Evolutionary conservation across 352 stramenopile genomes (phyloP), one percentile per base, ranked within the genome.

Genomic region (Phytophthora kernoviae): DNA sequence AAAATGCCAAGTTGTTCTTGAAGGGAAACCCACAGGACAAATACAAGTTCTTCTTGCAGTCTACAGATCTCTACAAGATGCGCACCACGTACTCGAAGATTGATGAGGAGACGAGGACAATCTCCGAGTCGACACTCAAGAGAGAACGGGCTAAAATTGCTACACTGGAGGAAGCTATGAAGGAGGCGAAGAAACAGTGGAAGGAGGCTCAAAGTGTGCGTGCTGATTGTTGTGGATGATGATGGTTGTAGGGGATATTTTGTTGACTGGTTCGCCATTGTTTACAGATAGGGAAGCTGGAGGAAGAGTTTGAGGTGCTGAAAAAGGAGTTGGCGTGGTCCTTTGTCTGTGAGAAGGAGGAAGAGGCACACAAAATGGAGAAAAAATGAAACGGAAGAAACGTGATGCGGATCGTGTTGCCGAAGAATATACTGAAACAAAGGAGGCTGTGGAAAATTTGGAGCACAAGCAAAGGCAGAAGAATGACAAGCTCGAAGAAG

Each of bases 1-100:
- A 99, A 73, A 98, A 98, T 55, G 94, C 96, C 14, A 99, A 99
- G 71, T 86, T 98, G 52, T 99, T 99, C 66, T 68, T 99, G 20
- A 97, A 96, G 21, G 96, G 96, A 34, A 98, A 96, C 55, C 69
- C 86, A 4, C 73, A 84, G 14, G 95, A 99, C 39, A 99, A 99
- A 65, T 99, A 98, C 79, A 85, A 84, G 22, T 99, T 99, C 68
- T 99, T 99, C 54, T 80, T 98, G 55, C 97, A 98, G 62, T 98
- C 96, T 1, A 99, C 96, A 0, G 95, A 98, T 62, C 61, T 98
- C 44, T 93, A 97, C 71, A 91, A 96, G 34, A 94, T 98, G 62
- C 70, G 92, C 52, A 81, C 82, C 12, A 88, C 67, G 26, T 96
- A 96, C 60, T 73, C 75, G 18, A 96, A 98, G 62, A 91, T 94